phyloP scores from a whole-genome alignment of 2,329 filamentous ascomycete genomes.

The Trichophyton mentagrophytes region DNA sequence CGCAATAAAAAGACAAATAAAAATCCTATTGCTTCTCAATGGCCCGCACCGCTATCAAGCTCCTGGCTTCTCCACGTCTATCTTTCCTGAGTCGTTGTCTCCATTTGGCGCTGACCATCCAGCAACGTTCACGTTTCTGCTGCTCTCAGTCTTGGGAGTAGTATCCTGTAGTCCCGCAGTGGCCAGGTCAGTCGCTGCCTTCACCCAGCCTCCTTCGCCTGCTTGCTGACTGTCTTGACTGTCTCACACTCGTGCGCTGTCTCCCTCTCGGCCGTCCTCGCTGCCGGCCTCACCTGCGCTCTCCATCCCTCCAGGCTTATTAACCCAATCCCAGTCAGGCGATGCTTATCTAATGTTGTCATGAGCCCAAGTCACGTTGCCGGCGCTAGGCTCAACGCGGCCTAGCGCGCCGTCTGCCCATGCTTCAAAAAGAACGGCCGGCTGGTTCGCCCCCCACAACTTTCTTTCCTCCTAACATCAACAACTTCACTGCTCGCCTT shows the following conservation, averaged over 20 bases:
- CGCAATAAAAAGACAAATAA: conserved; percentile 5
- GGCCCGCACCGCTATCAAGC: background rate
- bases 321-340: background rate
- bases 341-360: background rate
- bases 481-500: conserved; percentile 15
- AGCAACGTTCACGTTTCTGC: background rate
- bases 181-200: background rate
- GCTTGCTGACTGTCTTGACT: background rate
- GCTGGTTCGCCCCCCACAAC: conserved; percentile 13
- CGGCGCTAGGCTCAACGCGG: conserved; percentile 6
- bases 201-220: background rate
- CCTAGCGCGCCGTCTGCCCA: conserved; percentile 19
- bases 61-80: background rate
- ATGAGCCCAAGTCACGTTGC: conserved; percentile 25
- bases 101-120: background rate
- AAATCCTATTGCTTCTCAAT: conserved; percentile 2
- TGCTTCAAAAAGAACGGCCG: conserved; percentile 28
- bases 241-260: background rate
- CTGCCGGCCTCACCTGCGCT: background rate
- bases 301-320: background rate
- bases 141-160: background rate
- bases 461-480: conserved; percentile 14
- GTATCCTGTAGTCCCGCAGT: background rate
- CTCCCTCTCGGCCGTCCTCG: background rate
- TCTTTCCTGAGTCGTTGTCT: background rate